Evolutionary conservation across 805 yeast genomes (phyloP).

Genomic region (Sugiyamaella mastotermitis): DNA sequence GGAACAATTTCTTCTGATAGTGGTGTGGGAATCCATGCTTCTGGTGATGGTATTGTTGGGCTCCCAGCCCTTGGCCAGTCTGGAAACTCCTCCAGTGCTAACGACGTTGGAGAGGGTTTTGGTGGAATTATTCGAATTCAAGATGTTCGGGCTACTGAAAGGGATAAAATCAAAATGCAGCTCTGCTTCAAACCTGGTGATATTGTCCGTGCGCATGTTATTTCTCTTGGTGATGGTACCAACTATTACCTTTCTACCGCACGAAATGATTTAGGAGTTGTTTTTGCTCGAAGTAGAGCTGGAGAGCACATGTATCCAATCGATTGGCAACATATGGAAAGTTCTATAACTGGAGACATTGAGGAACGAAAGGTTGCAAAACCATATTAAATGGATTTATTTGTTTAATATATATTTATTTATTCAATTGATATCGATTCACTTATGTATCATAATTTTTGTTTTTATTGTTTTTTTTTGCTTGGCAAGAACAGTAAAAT

Average conservation of each 20-base stretch:
- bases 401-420: too few species aligned
- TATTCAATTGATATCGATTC: too few species aligned
- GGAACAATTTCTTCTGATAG: constrained; percentile 52
- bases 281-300: constrained; percentile 70
- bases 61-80: constrained; percentile 8
- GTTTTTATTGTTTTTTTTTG: too few species aligned
- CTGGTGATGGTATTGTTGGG: constrained; percentile 23
- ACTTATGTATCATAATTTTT: too few species aligned
- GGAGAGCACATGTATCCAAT: constrained; percentile 80
- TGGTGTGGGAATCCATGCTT: constrained; percentile 59
- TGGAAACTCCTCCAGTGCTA: constrained; percentile 24
- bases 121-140: constrained; percentile 81
- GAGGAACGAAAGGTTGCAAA: constrained; percentile 90
- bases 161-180: constrained; percentile 76
- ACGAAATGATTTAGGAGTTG: constrained; percentile 85
- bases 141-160: constrained; percentile 85
- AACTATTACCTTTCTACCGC: constrained; percentile 89
- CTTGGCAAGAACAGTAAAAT: too few species aligned
- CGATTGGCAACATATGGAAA: constrained; percentile 94
- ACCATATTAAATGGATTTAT: constrained; percentile 42
- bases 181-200: constrained; percentile 90
- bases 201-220: constrained; percentile 72
- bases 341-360: constrained; percentile 63
- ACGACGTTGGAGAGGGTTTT: constrained; percentile 79
- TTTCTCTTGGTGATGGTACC: constrained; percentile 88